phyloP scores from a whole-genome alignment of 768 basidiomycete genomes.

The Suillus clintonianus region DNA sequence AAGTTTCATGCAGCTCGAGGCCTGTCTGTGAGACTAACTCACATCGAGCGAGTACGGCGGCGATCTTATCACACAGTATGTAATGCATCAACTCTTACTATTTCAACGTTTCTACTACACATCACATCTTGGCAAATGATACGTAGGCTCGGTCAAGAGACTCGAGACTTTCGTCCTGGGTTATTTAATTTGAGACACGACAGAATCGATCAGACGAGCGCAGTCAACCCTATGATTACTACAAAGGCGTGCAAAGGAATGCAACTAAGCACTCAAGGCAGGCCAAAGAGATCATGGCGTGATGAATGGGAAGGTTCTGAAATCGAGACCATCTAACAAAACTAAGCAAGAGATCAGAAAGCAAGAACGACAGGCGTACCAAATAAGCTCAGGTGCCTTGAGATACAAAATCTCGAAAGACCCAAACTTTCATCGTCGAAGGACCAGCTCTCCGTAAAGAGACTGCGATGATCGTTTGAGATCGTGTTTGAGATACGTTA shows the following conservation, averaged over 20 bases:
- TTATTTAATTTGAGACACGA: constrained; percentile 7
- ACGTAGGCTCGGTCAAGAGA: neutral
- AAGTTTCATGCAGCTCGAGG: too few species aligned
- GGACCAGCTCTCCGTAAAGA: neutral
- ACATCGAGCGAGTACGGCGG: too few species aligned
- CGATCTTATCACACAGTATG: neutral
- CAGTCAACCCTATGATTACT: neutral
- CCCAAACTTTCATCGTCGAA: neutral
- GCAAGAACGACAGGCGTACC: neutral
- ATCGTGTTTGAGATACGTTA: neutral
- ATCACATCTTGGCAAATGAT: constrained; percentile 7
- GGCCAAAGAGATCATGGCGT: neutral
- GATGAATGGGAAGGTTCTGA: too few species aligned
- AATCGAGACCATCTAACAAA: neutral
- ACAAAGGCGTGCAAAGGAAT: neutral
- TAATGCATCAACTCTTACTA: neutral
- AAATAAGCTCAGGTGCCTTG: neutral
- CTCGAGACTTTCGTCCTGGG: constrained; percentile 6
- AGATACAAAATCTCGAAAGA: neutral
- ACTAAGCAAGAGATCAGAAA: neutral
- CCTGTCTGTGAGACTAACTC: too few species aligned
- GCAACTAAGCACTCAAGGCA: neutral
- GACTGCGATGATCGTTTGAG: neutral
- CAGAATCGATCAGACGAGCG: neutral
- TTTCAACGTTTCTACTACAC: constrained; percentile 4